A percentile compares a stretch with the other conserved stretches of the same genome.
phyloP scores from a whole-genome alignment of 2,329 filamentous ascomycete species.

The Botrytis squamosa region DNA sequence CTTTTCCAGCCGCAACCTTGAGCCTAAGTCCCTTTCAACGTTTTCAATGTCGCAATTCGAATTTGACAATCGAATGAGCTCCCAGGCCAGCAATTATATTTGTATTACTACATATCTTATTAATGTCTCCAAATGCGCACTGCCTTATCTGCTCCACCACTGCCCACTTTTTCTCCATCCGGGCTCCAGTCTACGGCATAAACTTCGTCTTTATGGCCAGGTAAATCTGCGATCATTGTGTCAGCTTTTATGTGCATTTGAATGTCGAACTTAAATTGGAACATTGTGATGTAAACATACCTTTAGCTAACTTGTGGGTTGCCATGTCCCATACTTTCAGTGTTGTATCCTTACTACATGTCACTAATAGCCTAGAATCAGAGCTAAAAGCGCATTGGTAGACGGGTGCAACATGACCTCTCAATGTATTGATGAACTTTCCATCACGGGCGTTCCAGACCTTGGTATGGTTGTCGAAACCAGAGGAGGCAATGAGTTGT shows the following conservation, averaged over 20 bases:
- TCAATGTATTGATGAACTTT: constrained; percentile 81
- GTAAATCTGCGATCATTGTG: constrained; percentile 61
- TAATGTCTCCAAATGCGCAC: constrained; percentile 66
- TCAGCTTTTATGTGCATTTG: constrained; percentile 17
- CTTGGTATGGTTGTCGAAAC: constrained; percentile 94
- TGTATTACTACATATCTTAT: too few relatives aligned
- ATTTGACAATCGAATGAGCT: background rate
- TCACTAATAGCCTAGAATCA: constrained; percentile 85
- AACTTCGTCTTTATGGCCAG: constrained; percentile 89
- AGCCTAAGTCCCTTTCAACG: background rate
- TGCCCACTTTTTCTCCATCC: constrained; percentile 83
- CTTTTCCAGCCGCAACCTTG: background rate
- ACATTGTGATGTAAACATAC: constrained; percentile 29
- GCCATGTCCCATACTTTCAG: constrained; percentile 93
- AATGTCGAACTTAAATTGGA: background rate
- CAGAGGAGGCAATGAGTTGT: constrained; percentile 78
- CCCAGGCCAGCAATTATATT: background rate
- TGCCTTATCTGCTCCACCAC: constrained; percentile 89
- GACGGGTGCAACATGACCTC: constrained; percentile 87
- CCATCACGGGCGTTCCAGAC: constrained; percentile 77
- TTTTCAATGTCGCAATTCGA: background rate
- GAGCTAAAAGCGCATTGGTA: constrained; percentile 93
- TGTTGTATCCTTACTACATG: constrained; percentile 83
- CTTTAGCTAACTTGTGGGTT: constrained; percentile 70
- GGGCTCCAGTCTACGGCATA: constrained; percentile 95